Base-by-base conservation (phyloP, 176 grass and related monocot species). In the Poa pratensis region DNA sequence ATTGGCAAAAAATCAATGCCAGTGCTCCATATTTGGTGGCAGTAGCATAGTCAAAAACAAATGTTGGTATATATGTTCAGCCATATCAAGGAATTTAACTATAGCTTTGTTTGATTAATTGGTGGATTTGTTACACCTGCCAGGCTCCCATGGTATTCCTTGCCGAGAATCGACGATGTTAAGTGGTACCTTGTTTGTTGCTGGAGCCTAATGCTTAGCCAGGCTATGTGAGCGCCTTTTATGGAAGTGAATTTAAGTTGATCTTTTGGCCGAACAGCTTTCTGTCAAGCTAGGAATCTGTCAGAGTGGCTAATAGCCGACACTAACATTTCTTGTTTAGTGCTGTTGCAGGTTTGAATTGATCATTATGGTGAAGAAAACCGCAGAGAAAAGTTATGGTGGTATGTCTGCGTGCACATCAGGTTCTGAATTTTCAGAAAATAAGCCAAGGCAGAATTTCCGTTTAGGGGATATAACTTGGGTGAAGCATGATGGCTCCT, bases 401-500 rank as follows among this genome's bases (percentile, higher is more conserved):
- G 46, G 19, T 18, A 55, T 35, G 64, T 35, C 32, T 68, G 77
- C 57, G 69, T 13, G 52, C 60, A 18, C 69, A 46, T 75, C 77
- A 39, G 17, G 45, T 49, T 50, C 69, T 42, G 49, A 81, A 35
- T 16, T 69, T 24, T 49, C 68, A 76, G 85, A 80, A 80, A 51
- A 48, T 45, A 69, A 76, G 40, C 68, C 69, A 46, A 87, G 69
- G 42, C 70, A 91, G 50, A 87, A 84, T 79, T 92, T 90, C 15
- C 88, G 79, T 48, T 77, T 91, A 65, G 96, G 96, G 69, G 90
- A 96, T 86, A 86, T 94, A 63, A 76, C 86, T 69, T 99, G 96
- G 96, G 85, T 95, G 87, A 89, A 94, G 79, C 85, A 82, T 69
- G 42, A 28, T 67, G 82, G 73, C 22, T 77, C 79, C 23, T 89